Evolutionary conservation across 805 yeast species (phyloP).

Genomic region (Priceomyces fermenticarens): DNA sequence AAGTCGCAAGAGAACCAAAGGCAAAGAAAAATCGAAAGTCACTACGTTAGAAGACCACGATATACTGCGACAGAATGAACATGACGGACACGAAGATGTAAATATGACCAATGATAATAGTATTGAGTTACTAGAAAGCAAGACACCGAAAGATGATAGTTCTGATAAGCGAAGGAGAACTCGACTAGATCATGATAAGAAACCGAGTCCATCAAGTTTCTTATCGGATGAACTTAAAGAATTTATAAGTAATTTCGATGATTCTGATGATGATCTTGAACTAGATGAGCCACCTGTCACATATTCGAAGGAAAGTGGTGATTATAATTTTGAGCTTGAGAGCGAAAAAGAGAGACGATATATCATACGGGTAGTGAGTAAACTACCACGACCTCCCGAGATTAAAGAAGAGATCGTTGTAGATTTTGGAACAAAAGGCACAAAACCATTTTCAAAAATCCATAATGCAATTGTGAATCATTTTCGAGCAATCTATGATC

Average conservation of each 20-base stretch:
- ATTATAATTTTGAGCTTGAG: constrained; percentile 19
- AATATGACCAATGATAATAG: neutral
- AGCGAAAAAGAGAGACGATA: constrained; percentile 29
- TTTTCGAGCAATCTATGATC: constrained; percentile 6
- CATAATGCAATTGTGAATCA: constrained; percentile 14
- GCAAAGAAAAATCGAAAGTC: constrained; percentile 8
- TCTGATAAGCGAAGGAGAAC: neutral
- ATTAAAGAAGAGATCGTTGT: constrained; percentile 4
- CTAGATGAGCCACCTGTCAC: constrained; percentile 3
- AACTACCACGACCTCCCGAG: constrained; percentile 17
- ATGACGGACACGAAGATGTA: too few species aligned
- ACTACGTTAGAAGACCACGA: too few species aligned
- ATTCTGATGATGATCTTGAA: constrained; percentile 7
- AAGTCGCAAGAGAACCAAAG: neutral
- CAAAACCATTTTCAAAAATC: constrained; percentile 22
- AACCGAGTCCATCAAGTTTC: neutral
- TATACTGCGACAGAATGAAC: too few species aligned
- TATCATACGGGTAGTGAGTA: constrained; percentile 25
- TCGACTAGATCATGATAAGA: neutral
- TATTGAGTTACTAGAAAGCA: neutral
- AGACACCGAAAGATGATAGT: neutral
- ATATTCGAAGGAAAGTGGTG: constrained; percentile 3
- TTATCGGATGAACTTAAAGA: constrained; percentile 3
- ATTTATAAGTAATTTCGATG: constrained; percentile 3
- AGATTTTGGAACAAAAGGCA: constrained; percentile 26